Conservation (phyloP, 495 filamentous ascomycete genomes). For the Penicillium angulare region DNA sequence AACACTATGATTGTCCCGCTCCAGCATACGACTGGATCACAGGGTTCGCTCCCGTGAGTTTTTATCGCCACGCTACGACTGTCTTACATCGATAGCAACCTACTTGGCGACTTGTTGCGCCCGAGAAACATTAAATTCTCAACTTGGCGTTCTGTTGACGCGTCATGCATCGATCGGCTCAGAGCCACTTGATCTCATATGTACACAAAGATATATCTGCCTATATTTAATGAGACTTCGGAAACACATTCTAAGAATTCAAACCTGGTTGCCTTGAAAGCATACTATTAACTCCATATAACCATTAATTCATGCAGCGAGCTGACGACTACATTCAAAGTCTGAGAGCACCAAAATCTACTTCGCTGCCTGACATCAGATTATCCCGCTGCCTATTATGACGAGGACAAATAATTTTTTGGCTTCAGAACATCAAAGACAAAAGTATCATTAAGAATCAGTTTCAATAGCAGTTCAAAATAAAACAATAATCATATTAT, state of each 20-base stretch:
- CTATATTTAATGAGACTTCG: neutral
- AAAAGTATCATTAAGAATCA: too few relatives aligned
- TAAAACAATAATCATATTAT: too few relatives aligned
- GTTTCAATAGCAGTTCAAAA: too few relatives aligned
- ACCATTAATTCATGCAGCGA: too few relatives aligned
- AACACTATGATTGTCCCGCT: neutral
- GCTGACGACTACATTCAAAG: too few relatives aligned
- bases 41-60: neutral
- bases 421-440: too few relatives aligned
- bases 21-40: neutral
- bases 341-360: too few relatives aligned
- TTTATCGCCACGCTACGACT: neutral
- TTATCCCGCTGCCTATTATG: too few relatives aligned
- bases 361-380: neutral
- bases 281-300: too few relatives aligned
- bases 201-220: constrained; percentile 12
- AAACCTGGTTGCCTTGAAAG: neutral
- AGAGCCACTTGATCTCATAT: constrained; percentile 6
- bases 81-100: neutral
- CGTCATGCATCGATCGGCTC: constrained; percentile 1
- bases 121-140: neutral
- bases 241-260: neutral
- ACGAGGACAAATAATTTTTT: too few relatives aligned
- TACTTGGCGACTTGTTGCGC: neutral
- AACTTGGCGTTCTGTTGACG: neutral